Base-by-base conservation (phyloP, 768 basidiomycete genomes). In the Gloeostereum incarnatum region DNA sequence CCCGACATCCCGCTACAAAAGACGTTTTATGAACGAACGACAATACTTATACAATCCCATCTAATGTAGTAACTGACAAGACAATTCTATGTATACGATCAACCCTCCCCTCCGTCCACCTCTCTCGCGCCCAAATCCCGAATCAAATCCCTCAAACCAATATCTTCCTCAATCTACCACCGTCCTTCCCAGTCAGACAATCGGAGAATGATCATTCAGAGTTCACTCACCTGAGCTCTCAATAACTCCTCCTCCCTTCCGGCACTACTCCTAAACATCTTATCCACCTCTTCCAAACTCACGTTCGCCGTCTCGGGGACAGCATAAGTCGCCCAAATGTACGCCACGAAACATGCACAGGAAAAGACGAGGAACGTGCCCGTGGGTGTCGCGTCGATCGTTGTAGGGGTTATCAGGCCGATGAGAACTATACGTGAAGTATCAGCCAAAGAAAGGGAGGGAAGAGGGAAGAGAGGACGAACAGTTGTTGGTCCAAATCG, bases 401-500 rank as follows among this genome's bases (percentile, higher is more conserved):
- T 55, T 10, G 73, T 60, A 0, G 86, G 86, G 1, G 83, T 85
- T 10, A 82, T 47, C 16, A 89, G 63, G 0, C 87, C 87, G 39
- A 89, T 78, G 36, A 87, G 55, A 50, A 89, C 86, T 88, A 36
- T 14, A 14, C 3, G 32, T 3, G 14, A 13, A 25, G 6, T 6
- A 10, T 38, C 26, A 18, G 14, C 14, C 7, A 32, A 39, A 22
- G 3, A 23, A 24, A 0, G 16, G 26, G 13, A 5, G 33, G 31
- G 4, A 35, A 11, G 9, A 13, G 14, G 35, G 26, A 24, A 1
- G 14, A 13, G 5, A 31, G 38, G 10, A 56, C 69, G 1, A 35
- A 80, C 81, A 90, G 42, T 90, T 90, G 50, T 89, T 89, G 18
- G 73, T 48, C 87, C 87, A 90, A 46, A 85, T 86, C n/a, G 81